phyloP scores from a whole-genome alignment of 1,139 yeast species.

The Geotrichum siamense region DNA sequence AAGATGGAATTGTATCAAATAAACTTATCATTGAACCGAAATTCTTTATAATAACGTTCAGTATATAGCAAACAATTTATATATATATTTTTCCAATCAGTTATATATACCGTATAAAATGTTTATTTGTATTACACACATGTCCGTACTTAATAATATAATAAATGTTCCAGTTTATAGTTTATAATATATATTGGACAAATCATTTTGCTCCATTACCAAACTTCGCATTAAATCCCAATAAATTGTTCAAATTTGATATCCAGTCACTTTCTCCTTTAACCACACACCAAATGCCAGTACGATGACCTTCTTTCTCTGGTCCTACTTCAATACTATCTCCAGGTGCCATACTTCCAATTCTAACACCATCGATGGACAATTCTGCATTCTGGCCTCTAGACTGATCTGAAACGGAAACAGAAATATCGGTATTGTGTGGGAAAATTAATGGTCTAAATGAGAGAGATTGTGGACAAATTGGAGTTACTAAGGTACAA shows the following conservation, averaged over 20 bases:
- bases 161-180: too few relatives aligned
- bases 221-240: slow-evolving; percentile 84
- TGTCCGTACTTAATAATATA: too few relatives aligned
- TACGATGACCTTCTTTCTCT: slow-evolving; percentile 30
- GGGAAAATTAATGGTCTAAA: slow-evolving; percentile 85
- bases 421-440: slow-evolving; percentile 56
- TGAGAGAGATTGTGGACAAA: slow-evolving; percentile 87
- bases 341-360: slow-evolving; percentile 59
- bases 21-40: too few relatives aligned
- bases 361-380: slow-evolving; percentile 75
- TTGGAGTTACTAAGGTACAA: slow-evolving; percentile 76
- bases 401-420: slow-evolving; percentile 43
- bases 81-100: too few relatives aligned
- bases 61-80: too few relatives aligned
- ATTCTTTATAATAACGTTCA: too few relatives aligned
- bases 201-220: slow-evolving; percentile 31
- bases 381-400: slow-evolving; percentile 39
- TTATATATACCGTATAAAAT: too few relatives aligned
- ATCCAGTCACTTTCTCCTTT: slow-evolving; percentile 85
- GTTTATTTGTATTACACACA: too few relatives aligned
- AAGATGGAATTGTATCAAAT: too few relatives aligned
- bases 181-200: too few relatives aligned
- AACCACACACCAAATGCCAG: slow-evolving; percentile 88
- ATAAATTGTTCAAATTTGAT: slow-evolving; percentile 71
- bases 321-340: slow-evolving; percentile 64